Conservation (phyloP, 306 rosid genomes). For the Hippophae rhamnoides region DNA sequence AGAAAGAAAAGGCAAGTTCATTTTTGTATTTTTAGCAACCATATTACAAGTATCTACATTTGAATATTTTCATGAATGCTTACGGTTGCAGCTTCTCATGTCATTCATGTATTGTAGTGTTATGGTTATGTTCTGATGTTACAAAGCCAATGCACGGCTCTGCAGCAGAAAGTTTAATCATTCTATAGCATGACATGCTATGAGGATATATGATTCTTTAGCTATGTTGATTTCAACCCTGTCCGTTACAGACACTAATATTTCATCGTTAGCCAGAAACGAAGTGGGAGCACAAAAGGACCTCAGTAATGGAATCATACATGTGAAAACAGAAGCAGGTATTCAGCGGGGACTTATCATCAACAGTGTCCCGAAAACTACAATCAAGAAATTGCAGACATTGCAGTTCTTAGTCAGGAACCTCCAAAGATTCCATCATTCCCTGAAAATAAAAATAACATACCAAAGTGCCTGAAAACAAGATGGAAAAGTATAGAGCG, state of each 20-base stretch:
- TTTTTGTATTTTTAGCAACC: not conserved
- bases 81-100: too few relatives aligned
- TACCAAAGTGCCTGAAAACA: slow-evolving; percentile 33
- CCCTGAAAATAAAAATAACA: slow-evolving; percentile 45
- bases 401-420: slow-evolving; percentile 19
- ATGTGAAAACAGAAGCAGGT: slow-evolving; percentile 31
- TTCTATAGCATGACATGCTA: not conserved
- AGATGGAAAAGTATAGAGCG: slow-evolving; percentile 29
- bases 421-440: slow-evolving; percentile 27
- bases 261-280: slow-evolving; percentile 62
- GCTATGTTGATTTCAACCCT: slow-evolving; percentile 5
- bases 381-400: slow-evolving; percentile 29
- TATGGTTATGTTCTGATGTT: too few relatives aligned
- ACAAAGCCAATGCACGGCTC: too few relatives aligned
- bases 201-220: not conserved
- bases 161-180: too few relatives aligned
- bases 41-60: too few relatives aligned
- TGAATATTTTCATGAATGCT: too few relatives aligned
- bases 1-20: slow-evolving; percentile 83
- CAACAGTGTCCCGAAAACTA: slow-evolving; percentile 43
- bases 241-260: slow-evolving; percentile 59
- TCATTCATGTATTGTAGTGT: too few relatives aligned
- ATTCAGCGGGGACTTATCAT: slow-evolving; percentile 25
- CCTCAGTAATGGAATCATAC: slow-evolving; percentile 31
- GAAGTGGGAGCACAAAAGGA: slow-evolving; percentile 47